A percentile compares a stretch with the other conserved stretches of the same genome.
Conservation (phyloP, 192 early-diverging fungal genomes). For the Spizellomyces sp. region DNA sequence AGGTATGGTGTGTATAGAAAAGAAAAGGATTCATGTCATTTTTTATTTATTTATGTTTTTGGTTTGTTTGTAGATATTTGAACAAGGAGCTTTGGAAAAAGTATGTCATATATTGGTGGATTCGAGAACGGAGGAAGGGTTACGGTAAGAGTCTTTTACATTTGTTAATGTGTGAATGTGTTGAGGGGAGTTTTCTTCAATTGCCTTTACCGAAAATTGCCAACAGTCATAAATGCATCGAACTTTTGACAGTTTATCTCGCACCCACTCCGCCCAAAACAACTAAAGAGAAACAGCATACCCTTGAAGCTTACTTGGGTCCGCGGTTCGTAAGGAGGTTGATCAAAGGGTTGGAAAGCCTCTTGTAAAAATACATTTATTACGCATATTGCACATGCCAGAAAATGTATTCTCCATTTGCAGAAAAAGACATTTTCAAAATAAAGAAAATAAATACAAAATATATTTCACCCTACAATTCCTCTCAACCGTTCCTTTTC, state of each 20-base stretch:
- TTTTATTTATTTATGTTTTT: no score
- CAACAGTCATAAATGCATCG: neutral
- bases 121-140: no score
- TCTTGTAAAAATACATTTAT: neutral
- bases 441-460: neutral
- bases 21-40: no score
- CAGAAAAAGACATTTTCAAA: neutral
- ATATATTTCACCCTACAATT: neutral
- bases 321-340: neutral
- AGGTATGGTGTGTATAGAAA: no score
- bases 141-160: no score
- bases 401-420: neutral
- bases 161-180: no score
- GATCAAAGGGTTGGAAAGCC: neutral
- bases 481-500: conserved; percentile 13
- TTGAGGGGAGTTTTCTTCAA: no score
- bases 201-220: no score
- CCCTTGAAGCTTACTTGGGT: neutral
- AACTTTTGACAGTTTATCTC: neutral
- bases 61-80: no score
- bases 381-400: neutral
- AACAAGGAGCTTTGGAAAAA: no score
- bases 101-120: no score
- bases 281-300: neutral
- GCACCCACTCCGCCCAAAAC: neutral